phyloP scores from a whole-genome alignment of 129 eudicot species.

The Helichrysum umbraculigerum region DNA sequence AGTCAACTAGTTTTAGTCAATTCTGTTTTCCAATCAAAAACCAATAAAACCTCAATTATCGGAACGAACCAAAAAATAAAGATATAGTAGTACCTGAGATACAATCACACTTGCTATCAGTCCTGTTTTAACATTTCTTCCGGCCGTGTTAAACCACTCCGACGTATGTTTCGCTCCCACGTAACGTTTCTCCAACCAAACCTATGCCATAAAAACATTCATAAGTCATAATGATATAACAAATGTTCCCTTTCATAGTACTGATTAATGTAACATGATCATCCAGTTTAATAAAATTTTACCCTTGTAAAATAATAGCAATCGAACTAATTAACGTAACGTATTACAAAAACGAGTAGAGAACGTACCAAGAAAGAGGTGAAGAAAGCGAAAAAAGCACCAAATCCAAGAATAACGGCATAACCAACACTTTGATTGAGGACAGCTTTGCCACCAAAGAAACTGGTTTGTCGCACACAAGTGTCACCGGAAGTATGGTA shows the following conservation, averaged over 20 bases:
- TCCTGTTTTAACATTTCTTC: conserved; percentile 95
- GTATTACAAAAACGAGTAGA: background rate
- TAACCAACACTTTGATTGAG: conserved; percentile 95
- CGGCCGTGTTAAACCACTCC: conserved; percentile 99
- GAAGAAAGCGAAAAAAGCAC: conserved; percentile 92
- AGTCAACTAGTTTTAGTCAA: conserved; percentile 30
- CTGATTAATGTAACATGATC: background rate
- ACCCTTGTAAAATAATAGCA: background rate
- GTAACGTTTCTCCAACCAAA: conserved; percentile 96
- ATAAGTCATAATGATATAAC: background rate
- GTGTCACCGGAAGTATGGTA: conserved; percentile 43
- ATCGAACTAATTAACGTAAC: background rate
- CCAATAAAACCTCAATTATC: background rate
- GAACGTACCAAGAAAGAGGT: conserved; percentile 84
- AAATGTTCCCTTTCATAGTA: background rate
- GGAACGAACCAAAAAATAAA: conserved; percentile 1
- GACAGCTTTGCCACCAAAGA: conserved; percentile 83
- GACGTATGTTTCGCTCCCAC: conserved; percentile 94
- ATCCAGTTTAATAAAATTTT: background rate
- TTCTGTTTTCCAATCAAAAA: conserved; percentile 4
- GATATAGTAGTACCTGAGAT: conserved; percentile 64
- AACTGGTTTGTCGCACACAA: conserved; percentile 80
- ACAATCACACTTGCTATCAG: conserved; percentile 99
- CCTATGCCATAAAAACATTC: conserved; percentile 38
- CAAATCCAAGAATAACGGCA: conserved; percentile 93